Percentiles rank a stretch among this genome's conserved stretches.
phyloP scores from a whole-genome alignment of 208 protist species.

The Acanthamoeba culbertsoni region DNA sequence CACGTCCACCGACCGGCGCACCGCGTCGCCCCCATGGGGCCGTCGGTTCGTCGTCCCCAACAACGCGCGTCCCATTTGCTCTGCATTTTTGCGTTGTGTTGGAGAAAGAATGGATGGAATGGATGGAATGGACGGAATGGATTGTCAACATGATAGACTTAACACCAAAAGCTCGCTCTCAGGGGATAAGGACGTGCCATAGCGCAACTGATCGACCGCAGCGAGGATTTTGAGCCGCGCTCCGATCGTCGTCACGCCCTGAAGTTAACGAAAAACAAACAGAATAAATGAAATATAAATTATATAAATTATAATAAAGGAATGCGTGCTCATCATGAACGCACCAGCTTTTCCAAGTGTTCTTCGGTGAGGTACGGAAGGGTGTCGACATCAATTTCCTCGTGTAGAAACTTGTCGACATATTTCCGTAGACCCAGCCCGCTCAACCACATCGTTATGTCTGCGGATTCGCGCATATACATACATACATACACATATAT shows the following conservation, averaged over 20 bases:
- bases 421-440: background rate
- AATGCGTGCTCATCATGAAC: background rate
- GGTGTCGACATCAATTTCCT: constrained; percentile 24
- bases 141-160: background rate
- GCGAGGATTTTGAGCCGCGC: background rate
- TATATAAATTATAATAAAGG: background rate
- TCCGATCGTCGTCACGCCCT: constrained; percentile 15
- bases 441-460: constrained; percentile 2
- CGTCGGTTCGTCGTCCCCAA: background rate
- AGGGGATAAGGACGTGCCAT: no score
- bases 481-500: background rate
- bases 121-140: background rate
- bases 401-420: background rate
- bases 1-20: background rate
- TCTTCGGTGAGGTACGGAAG: constrained; percentile 27
- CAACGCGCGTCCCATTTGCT: background rate
- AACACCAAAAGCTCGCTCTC: no score
- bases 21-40: background rate
- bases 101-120: background rate
- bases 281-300: background rate
- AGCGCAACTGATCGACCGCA: background rate
- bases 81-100: background rate
- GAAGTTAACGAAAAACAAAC: background rate
- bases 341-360: constrained; percentile 13
- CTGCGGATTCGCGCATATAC: background rate